phyloP scores from a whole-genome alignment of 805 yeast species.

The Yamadazyma tumulicola region DNA sequence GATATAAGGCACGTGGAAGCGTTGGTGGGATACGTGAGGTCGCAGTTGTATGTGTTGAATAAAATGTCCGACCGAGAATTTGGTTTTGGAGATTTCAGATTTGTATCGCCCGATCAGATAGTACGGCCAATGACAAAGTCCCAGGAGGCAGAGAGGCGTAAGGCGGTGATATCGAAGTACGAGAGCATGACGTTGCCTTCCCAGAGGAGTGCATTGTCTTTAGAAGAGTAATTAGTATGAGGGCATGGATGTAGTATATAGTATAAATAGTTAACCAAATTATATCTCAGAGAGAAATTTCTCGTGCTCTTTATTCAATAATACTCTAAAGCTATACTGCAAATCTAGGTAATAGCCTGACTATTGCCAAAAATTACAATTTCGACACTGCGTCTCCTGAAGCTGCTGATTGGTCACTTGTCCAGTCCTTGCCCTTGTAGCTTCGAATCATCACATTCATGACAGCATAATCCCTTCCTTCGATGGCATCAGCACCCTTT shows the following conservation, averaged over 20 bases:
- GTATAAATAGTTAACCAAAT: background rate
- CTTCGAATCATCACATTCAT: slow-evolving; percentile 46
- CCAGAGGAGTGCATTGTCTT: slow-evolving; percentile 43
- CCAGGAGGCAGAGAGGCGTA: slow-evolving; percentile 55
- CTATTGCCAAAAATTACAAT: too few relatives aligned
- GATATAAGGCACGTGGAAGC: slow-evolving; percentile 86
- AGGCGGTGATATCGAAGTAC: slow-evolving; percentile 50
- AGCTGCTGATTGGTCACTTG: slow-evolving; percentile 6
- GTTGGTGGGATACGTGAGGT: slow-evolving; percentile 82
- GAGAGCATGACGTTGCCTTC: slow-evolving; percentile 58
- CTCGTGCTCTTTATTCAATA: too few relatives aligned
- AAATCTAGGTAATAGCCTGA: too few relatives aligned
- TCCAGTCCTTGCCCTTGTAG: slow-evolving; percentile 33
- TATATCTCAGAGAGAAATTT: too few relatives aligned
- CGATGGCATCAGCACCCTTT: slow-evolving; percentile 21
- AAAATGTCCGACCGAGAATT: slow-evolving; percentile 88
- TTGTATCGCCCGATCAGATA: slow-evolving; percentile 76
- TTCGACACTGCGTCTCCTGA: too few relatives aligned
- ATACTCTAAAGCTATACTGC: too few relatives aligned
- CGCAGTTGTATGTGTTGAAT: slow-evolving; percentile 83
- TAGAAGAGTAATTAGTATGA: slow-evolving; percentile 31
- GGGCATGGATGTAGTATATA: background rate
- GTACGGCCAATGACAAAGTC: slow-evolving; percentile 68
- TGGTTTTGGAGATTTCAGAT: slow-evolving; percentile 83
- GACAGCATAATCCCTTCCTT: slow-evolving; percentile 38